A percentile compares a stretch with the other conserved stretches of the same genome.
These are phyloP conservation scores for Yamadazyma buinensis DNA, from an alignment of 1,139 yeast genomes.

Conservation along the genomic window DNA sequence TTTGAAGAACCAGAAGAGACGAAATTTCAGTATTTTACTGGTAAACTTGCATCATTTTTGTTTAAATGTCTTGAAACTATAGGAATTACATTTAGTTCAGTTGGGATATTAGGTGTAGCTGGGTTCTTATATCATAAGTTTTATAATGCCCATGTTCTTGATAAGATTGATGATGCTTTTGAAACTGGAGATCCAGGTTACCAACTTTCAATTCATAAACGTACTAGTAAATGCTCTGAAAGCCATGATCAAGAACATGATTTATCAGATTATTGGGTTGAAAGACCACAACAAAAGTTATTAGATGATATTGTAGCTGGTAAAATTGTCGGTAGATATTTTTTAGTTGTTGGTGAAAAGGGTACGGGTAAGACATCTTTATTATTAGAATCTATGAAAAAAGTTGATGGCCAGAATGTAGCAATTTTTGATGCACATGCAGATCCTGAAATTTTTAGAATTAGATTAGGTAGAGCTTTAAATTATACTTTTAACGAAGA, in stretches of 20 bases:
- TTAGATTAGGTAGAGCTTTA: conserved; percentile 71
- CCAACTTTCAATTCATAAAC: conserved; percentile 51
- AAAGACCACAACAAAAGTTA: conserved; percentile 63
- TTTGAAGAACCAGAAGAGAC: conserved; percentile 14
- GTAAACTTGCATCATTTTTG: conserved; percentile 12
- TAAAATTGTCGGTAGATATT: conserved; percentile 61
- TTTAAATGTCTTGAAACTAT: conserved; percentile 67
- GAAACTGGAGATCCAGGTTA: conserved; percentile 66
- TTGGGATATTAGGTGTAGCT: conserved; percentile 66
- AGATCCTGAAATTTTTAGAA: conserved; percentile 78
- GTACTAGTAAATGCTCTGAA: conserved; percentile 29
- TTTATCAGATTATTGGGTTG: conserved; percentile 52
- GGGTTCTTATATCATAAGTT: conserved; percentile 66
- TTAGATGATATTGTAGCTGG: conserved; percentile 69
- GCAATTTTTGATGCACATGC: conserved; percentile 80
- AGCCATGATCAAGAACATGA: conserved; percentile 17
- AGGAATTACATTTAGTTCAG: conserved; percentile 71
- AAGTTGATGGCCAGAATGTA: conserved; percentile 61
- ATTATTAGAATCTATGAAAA: conserved; percentile 65
- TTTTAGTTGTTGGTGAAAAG: conserved; percentile 73
- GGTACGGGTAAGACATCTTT: conserved; percentile 85
- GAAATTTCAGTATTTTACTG: conserved; percentile 11
- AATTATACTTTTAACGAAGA: conserved; percentile 76
- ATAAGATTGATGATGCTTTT: conserved; percentile 66
- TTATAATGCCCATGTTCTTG: conserved; percentile 57